Conservation (phyloP, 305 asterid species). For the Fraxinus latifolia region DNA sequence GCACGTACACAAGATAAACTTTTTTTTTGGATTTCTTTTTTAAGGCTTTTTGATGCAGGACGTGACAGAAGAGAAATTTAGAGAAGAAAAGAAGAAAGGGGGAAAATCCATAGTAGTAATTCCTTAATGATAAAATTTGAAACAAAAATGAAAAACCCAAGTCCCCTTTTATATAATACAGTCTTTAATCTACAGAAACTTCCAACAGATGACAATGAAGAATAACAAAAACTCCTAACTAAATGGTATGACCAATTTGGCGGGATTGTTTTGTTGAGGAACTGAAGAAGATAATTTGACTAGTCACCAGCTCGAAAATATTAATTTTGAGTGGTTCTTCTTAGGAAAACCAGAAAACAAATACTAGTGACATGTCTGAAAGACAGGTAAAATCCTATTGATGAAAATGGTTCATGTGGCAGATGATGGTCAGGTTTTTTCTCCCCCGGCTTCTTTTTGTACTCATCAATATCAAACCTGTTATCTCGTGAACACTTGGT, state of each 20-base stretch:
- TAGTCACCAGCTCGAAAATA: neutral
- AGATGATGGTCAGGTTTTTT: neutral
- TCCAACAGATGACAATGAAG: neutral
- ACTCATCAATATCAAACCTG: neutral
- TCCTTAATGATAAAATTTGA: neutral
- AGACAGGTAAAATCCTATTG: neutral
- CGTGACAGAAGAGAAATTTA: neutral
- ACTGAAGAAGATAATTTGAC: neutral
- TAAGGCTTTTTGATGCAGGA: neutral
- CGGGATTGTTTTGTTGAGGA: neutral
- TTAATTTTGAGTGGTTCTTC: neutral
- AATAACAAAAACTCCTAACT: neutral
- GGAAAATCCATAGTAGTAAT: neutral
- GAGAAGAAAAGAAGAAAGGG: neutral
- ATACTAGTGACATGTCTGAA: neutral
- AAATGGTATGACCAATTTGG: neutral
- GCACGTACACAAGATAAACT: neutral
- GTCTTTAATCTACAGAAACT: neutral
- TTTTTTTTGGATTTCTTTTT: neutral
- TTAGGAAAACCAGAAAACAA: neutral
- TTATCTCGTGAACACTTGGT: neutral
- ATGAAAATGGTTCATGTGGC: neutral
- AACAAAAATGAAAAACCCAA: neutral
- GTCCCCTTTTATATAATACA: neutral
- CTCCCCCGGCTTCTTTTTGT: neutral